Conservation (phyloP, 495 filamentous ascomycete genomes). For the Copromyces sp. region DNA sequence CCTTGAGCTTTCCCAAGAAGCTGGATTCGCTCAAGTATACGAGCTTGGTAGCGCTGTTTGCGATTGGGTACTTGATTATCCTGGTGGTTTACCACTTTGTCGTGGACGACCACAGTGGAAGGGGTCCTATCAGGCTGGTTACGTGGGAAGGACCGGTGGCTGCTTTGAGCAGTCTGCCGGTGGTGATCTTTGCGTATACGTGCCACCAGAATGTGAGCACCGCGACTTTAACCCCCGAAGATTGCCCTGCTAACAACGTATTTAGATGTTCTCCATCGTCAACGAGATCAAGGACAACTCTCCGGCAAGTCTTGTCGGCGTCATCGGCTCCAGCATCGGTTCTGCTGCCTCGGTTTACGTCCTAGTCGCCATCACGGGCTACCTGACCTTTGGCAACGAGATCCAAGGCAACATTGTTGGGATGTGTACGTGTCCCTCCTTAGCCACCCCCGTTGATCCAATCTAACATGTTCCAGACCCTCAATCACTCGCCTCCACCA, state of each 20-base stretch:
- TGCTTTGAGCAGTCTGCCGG: conserved; percentile 75
- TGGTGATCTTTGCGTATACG: conserved; percentile 96
- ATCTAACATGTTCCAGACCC: conserved; percentile 39
- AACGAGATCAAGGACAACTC: conserved; percentile 89
- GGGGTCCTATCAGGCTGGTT: conserved; percentile 62
- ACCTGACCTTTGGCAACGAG: conserved; percentile 83
- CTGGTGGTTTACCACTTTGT: conserved; percentile 85
- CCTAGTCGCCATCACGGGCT: conserved; percentile 87
- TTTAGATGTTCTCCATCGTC: conserved; percentile 93
- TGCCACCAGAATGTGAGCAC: conserved; percentile 87
- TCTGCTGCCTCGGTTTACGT: conserved; percentile 72
- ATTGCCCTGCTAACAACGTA: conserved; percentile 5
- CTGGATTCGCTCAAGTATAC: conserved; percentile 97
- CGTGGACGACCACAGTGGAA: conserved; percentile 63
- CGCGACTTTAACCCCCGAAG: background rate
- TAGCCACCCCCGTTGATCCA: background rate
- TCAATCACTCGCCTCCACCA: conserved; percentile 72
- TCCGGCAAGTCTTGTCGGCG: conserved; percentile 62
- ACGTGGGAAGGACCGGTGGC: conserved; percentile 70
- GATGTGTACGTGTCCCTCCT: conserved; percentile 55
- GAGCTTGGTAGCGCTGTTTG: conserved; percentile 79
- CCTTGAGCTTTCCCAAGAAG: conserved; percentile 79
- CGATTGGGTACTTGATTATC: conserved; percentile 87
- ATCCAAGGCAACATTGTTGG: conserved; percentile 84
- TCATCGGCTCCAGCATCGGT: conserved; percentile 76